Conservation (phyloP, 495 filamentous ascomycete species). For the Clavariopsis aquatica region DNA sequence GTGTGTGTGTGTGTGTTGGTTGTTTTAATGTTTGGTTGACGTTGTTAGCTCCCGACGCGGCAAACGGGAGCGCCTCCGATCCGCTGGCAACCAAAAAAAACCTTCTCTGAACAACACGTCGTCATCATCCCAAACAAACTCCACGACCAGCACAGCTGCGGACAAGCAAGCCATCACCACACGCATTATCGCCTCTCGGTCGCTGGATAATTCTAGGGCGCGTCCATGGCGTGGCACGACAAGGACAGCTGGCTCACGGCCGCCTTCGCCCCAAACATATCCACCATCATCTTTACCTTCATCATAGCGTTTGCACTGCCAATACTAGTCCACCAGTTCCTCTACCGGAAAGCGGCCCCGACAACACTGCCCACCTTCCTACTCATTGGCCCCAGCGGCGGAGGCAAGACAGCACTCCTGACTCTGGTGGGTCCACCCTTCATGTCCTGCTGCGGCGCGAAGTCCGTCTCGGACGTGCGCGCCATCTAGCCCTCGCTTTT, state of each 20-base stretch:
- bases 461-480: too few species aligned
- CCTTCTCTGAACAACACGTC: slow-evolving; percentile 15
- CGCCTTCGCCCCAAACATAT: slow-evolving; percentile 40
- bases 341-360: slow-evolving; percentile 66
- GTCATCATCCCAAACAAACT: neutral
- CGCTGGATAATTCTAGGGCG: neutral
- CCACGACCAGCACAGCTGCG: neutral
- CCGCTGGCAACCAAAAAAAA: slow-evolving; percentile 12
- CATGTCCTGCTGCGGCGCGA: neutral
- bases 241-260: slow-evolving; percentile 42
- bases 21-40: neutral
- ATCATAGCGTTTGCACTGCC: slow-evolving; percentile 73
- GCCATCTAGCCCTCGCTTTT: neutral
- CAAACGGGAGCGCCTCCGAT: slow-evolving; percentile 2
- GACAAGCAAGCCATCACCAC: neutral
- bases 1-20: too few species aligned
- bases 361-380: slow-evolving; percentile 77
- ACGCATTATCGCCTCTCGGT: neutral
- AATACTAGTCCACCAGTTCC: slow-evolving; percentile 71
- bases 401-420: slow-evolving; percentile 85
- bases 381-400: slow-evolving; percentile 77
- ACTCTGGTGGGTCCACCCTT: slow-evolving; percentile 63
- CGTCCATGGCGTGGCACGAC: slow-evolving; percentile 39
- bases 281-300: slow-evolving; percentile 62
- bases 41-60: slow-evolving; percentile 19